Base-by-base conservation (phyloP, 2,329 filamentous ascomycete species). In the Aspergillus neoniger region DNA sequence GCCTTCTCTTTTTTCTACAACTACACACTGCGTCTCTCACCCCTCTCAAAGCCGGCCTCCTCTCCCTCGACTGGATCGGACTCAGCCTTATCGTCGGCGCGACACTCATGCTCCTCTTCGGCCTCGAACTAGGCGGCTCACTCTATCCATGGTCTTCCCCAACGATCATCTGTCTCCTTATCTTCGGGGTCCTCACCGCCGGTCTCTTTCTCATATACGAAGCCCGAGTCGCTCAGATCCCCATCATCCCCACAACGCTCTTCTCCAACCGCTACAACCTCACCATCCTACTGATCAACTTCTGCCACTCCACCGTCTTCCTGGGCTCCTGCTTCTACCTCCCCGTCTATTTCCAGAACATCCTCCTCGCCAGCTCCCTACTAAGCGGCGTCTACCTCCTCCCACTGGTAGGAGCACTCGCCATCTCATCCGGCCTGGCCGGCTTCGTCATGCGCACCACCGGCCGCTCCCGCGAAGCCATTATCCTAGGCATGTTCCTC, bases 281-380 rank as follows among this genome's bases (percentile, higher is more conserved):
- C 41, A 87, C 87, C 12, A 80, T 83, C 2, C 85, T 90, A 12
- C 75, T 73, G 2, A 80, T 88, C 38, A 86, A 85, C 63, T 89
- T 91, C 72, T 81, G 83, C 63, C 89, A 93, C 72, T 86, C 87
- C 50, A 82, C 86, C 66, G 85, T 88, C 62, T 91, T 91, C 77
- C 89, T 91, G 69, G 85, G 86, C 0, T 84, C 83, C 17, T 86
- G 83, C 58, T 92, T 91, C 79, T 92, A 88, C 77, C 79, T 92
- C 4, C 90, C 90, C 0, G 81, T 94, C 1, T 94, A 92, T 77
- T 91, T 90, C 73, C 90, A 92, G 74, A 82, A 86, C 58, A 84
- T 88, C 55, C 79, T 88, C 39, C 83, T 86, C 51, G 84, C 83
- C 0, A 82, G 83, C 0, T 86, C 89, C 0, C 81, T 91, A 21